Percentiles rank a stretch among this genome's conserved stretches.
Conservation (phyloP, 805 yeast species). For the Pichia pseudocactophila region DNA sequence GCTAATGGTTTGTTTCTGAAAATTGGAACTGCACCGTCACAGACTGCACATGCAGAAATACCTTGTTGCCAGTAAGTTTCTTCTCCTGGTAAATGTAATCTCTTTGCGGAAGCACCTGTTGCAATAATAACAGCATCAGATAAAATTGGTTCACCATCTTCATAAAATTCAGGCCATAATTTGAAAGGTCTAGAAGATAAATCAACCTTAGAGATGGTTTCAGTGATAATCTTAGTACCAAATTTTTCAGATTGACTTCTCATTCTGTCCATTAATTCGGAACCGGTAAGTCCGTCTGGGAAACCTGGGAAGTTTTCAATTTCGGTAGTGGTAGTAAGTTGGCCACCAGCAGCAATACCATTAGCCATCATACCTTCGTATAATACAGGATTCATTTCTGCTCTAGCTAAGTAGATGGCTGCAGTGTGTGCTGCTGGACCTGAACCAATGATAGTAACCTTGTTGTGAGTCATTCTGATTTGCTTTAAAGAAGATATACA, state of each 20-base stretch:
- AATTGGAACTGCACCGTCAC: slow-evolving; percentile 99
- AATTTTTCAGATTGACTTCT: slow-evolving; percentile 77
- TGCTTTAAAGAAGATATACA: background rate
- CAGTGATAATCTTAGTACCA: slow-evolving; percentile 92
- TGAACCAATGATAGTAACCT: slow-evolving; percentile 85
- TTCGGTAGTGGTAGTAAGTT: slow-evolving; percentile 96
- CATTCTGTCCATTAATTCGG: slow-evolving; percentile 89
- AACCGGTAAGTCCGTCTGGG: slow-evolving; percentile 86
- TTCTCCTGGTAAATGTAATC: slow-evolving; percentile 92
- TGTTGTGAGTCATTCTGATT: slow-evolving; percentile 64
- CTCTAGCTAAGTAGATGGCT: slow-evolving; percentile 93
- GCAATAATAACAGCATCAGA: slow-evolving; percentile 90
- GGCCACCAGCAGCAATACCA: slow-evolving; percentile 99
- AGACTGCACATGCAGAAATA: slow-evolving; percentile 98
- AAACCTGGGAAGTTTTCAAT: slow-evolving; percentile 99
- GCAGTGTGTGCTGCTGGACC: slow-evolving; percentile 99
- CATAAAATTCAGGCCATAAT: slow-evolving; percentile 93
- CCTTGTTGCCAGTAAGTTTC: slow-evolving; percentile 99
- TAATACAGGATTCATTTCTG: slow-evolving; percentile 86
- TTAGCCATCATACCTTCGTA: slow-evolving; percentile 97
- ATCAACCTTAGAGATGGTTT: slow-evolving; percentile 90
- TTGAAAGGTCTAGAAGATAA: slow-evolving; percentile 85
- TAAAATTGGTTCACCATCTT: slow-evolving; percentile 83
- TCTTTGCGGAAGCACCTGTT: slow-evolving; percentile 97
- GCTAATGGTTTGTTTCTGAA: slow-evolving; percentile 97